Conservation (phyloP, 257 asterid species). For the Nicotiana paniculata region DNA sequence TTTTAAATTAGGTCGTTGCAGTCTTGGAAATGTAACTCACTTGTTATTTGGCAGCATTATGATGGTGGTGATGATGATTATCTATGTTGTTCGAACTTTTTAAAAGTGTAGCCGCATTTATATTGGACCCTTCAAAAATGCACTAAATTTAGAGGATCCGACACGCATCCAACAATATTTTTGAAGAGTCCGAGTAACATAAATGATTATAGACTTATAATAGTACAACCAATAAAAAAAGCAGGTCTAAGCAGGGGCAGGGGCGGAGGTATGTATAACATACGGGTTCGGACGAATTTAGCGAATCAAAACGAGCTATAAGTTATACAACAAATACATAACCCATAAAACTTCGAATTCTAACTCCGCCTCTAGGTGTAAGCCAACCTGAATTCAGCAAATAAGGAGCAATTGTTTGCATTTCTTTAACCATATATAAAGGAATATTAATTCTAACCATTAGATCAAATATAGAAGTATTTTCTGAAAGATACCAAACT, state of each 20-base stretch:
- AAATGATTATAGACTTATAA: neutral
- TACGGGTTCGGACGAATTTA: no score
- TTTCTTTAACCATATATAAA: neutral
- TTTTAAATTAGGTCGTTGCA: neutral
- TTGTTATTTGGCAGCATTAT: neutral
- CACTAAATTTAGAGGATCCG: no score
- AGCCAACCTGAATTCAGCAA: neutral
- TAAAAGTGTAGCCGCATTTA: no score
- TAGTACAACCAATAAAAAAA: neutral
- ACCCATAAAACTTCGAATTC: no score
- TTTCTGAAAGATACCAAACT: neutral
- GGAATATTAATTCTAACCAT: neutral
- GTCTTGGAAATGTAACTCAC: constrained; percentile 10
- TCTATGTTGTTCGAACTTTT: no score
- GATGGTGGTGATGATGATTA: neutral
- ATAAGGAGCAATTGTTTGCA: neutral
- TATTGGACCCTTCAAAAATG: no score
- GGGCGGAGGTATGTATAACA: no score
- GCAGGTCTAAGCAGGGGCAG: neutral
- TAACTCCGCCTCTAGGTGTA: no score
- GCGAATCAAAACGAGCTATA: no score
- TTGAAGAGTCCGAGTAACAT: no score
- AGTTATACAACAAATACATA: no score
- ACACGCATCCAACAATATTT: no score
- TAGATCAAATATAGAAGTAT: neutral